Evolutionary conservation across 2,329 filamentous ascomycete genomes (phyloP).

Genomic region (Penicillium sp.): DNA sequence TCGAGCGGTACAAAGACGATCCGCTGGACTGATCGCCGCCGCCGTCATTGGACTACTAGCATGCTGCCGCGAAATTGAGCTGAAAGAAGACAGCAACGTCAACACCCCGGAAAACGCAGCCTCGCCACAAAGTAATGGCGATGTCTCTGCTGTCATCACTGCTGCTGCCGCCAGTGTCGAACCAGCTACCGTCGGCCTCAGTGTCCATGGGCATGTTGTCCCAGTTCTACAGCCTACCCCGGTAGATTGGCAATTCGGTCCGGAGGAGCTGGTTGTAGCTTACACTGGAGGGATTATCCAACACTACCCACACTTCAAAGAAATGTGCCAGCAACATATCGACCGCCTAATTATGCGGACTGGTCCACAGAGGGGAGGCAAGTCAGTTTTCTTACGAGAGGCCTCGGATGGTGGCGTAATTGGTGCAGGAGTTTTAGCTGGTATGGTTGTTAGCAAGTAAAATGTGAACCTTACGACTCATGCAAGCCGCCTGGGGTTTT

Average conservation of each 20-base stretch:
- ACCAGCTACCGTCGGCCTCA: slow-evolving; percentile 5
- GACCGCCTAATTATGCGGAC: slow-evolving; percentile 54
- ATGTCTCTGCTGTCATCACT: slow-evolving; percentile 17
- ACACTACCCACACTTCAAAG: slow-evolving; percentile 73
- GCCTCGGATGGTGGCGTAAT: slow-evolving; percentile 57
- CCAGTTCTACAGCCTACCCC: slow-evolving; percentile 37
- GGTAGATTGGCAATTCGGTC: slow-evolving; percentile 43
- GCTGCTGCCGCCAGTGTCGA: slow-evolving; percentile 5
- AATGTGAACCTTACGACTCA: neutral
- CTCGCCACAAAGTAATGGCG: slow-evolving; percentile 29
- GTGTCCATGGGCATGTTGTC: slow-evolving; percentile 33
- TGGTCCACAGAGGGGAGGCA: slow-evolving; percentile 46
- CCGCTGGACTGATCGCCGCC: slow-evolving; percentile 72
- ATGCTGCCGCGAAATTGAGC: slow-evolving; percentile 65
- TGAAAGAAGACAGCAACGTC: slow-evolving; percentile 40
- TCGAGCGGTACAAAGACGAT: slow-evolving; percentile 68
- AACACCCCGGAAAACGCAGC: slow-evolving; percentile 34
- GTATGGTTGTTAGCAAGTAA: slow-evolving; percentile 42
- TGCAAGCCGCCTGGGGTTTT: neutral
- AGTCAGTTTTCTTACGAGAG: slow-evolving; percentile 53
- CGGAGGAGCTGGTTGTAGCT: slow-evolving; percentile 69
- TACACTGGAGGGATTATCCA: slow-evolving; percentile 79
- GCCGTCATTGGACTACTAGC: slow-evolving; percentile 69
- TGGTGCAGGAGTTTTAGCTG: slow-evolving; percentile 56
- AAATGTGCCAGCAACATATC: slow-evolving; percentile 68